phyloP scores from a whole-genome alignment of 1,284 basidiomycete species.

The Ustilago loliicola region DNA sequence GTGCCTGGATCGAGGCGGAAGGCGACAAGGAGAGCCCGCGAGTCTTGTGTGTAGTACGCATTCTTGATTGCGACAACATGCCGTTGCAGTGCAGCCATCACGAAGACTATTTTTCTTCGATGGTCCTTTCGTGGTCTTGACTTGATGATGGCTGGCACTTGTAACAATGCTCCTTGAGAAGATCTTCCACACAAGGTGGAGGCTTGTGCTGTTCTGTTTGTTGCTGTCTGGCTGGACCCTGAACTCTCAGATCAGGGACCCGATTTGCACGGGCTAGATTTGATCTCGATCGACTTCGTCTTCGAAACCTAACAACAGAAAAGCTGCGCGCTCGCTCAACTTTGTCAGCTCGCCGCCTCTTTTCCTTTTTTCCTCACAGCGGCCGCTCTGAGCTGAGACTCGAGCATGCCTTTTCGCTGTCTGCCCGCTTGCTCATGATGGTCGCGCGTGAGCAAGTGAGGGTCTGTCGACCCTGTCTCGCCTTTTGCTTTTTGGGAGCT shows the following conservation, averaged over 20 bases:
- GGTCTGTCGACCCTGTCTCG: constrained; percentile 14
- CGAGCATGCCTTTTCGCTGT: neutral
- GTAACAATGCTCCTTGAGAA: neutral
- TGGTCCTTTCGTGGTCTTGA: neutral
- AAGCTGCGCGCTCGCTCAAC: neutral
- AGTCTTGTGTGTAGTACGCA: constrained; percentile 37
- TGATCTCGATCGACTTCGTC: neutral
- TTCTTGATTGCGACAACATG: constrained; percentile 39
- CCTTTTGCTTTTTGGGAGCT: neutral
- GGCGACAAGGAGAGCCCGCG: constrained; percentile 26
- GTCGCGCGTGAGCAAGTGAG: neutral
- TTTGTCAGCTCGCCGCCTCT: neutral
- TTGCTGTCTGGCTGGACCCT: constrained; percentile 20
- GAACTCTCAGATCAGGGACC: neutral
- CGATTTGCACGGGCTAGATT: neutral
- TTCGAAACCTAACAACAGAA: neutral
- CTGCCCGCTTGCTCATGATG: neutral
- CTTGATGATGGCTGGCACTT: neutral
- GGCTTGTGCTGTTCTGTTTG: constrained; percentile 16
- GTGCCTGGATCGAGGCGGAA: constrained; percentile 38
- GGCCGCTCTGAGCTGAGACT: neutral
- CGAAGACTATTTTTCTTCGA: neutral
- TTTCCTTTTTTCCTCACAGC: neutral
- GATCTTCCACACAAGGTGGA: constrained; percentile 12
- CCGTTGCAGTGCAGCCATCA: constrained; percentile 45